Evolutionary conservation across 1,139 yeast species (phyloP).

Genomic region (Geotrichum macrosporum): DNA sequence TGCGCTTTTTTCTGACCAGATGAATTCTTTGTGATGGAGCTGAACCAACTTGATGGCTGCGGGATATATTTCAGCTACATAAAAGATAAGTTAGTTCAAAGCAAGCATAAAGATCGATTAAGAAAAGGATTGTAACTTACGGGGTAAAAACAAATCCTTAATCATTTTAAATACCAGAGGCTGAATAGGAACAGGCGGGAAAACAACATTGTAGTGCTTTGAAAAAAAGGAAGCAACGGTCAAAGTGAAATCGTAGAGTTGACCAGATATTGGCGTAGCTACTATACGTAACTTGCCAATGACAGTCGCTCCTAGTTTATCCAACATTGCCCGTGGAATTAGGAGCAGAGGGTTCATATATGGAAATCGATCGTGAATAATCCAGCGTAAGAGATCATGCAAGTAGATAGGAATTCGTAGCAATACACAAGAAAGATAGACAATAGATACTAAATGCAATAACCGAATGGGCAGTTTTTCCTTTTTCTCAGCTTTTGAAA

Average conservation of each 20-base stretch:
- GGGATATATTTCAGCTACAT: conserved; percentile 31
- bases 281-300: neutral
- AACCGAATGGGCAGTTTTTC: conserved; percentile 3
- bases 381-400: conserved; percentile 35
- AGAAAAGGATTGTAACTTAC: conserved; percentile 15
- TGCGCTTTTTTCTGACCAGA: neutral
- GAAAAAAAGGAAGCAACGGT: conserved; percentile 21
- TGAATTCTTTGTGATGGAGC: neutral
- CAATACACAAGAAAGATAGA: conserved; percentile 32
- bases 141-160: conserved; percentile 37
- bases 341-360: conserved; percentile 27
- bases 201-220: conserved; percentile 19
- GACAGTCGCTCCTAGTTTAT: conserved; percentile 2
- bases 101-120: conserved; percentile 7
- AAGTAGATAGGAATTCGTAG: conserved; percentile 32
- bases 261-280: neutral
- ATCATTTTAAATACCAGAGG: conserved; percentile 33
- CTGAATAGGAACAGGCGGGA: conserved; percentile 28
- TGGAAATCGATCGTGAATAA: conserved; percentile 32
- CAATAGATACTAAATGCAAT: conserved; percentile 26
- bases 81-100: neutral
- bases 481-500: neutral
- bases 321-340: conserved; percentile 25
- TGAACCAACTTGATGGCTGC: conserved; percentile 6
- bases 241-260: conserved; percentile 16